Evolutionary conservation across 768 basidiomycete species (phyloP).

Genomic region (Termitomyces sp.): DNA sequence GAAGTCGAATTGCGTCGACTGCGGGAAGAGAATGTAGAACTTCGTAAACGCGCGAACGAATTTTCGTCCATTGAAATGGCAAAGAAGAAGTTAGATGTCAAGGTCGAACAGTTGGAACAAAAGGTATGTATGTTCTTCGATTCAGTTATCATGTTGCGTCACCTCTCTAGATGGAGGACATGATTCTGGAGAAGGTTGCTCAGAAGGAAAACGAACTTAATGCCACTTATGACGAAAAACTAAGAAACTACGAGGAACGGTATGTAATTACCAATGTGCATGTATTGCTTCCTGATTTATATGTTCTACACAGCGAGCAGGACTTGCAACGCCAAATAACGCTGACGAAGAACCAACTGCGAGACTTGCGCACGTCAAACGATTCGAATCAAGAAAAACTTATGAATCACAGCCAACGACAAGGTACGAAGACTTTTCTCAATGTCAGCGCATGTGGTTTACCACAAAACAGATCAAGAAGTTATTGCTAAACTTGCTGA

Average conservation of each 20-base stretch:
- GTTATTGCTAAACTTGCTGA: conserved; percentile 86
- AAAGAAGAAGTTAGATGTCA: conserved; percentile 70
- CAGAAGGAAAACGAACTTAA: conserved; percentile 97
- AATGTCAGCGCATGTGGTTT: background rate
- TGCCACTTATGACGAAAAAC: conserved; percentile 93
- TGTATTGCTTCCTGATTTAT: background rate
- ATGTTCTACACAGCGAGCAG: conserved; percentile 59
- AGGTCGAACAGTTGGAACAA: conserved; percentile 74
- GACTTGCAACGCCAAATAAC: conserved; percentile 89
- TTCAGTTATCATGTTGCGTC: background rate
- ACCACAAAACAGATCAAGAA: conserved; percentile 92
- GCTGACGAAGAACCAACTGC: conserved; percentile 83
- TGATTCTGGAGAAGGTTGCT: conserved; percentile 82
- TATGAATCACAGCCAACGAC: conserved; percentile 83
- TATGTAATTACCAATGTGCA: conserved; percentile 26
- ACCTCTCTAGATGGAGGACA: conserved; percentile 79
- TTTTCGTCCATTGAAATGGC: conserved; percentile 55
- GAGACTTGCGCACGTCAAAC: conserved; percentile 85
- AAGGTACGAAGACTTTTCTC: conserved; percentile 46
- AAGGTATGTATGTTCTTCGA: conserved; percentile 44
- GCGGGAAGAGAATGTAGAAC: conserved; percentile 76
- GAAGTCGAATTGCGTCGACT: conserved; percentile 69
- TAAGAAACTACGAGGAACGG: conserved; percentile 96
- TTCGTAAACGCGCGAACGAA: conserved; percentile 68
- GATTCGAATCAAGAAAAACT: conserved; percentile 92